These are phyloP conservation scores for Claviceps sp. DNA, from an alignment of 2,329 filamentous ascomycete species.

Conservation along the genomic window DNA sequence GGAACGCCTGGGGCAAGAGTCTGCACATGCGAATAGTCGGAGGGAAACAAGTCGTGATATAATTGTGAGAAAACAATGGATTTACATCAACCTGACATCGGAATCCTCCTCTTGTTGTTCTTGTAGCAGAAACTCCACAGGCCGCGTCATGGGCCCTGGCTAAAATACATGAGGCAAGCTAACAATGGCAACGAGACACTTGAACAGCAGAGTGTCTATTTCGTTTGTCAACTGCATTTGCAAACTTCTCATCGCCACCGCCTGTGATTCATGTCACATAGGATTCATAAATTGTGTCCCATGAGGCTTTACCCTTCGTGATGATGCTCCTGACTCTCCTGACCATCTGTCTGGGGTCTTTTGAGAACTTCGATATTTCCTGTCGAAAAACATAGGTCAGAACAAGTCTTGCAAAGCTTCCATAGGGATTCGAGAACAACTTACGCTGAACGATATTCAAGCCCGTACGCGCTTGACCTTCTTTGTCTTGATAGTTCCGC, in stretches of 20 bases:
- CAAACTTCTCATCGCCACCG: neutral
- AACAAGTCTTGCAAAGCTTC: neutral
- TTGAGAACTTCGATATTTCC: slow-evolving; percentile 33
- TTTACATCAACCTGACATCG: neutral
- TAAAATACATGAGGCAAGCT: slow-evolving; percentile 8
- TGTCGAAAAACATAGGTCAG: slow-evolving; percentile 9
- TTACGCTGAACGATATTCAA: slow-evolving; percentile 72
- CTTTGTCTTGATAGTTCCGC: slow-evolving; percentile 50
- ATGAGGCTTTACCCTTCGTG: too few species aligned
- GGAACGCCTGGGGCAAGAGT: neutral
- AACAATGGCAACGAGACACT: slow-evolving; percentile 9
- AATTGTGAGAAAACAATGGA: neutral
- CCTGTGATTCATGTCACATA: neutral
- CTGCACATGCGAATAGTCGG: neutral
- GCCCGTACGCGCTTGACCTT: slow-evolving; percentile 51
- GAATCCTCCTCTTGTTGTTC: neutral
- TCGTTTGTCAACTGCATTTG: too few species aligned
- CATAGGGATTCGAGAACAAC: slow-evolving; percentile 19
- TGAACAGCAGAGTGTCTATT: neutral
- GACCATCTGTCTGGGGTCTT: slow-evolving; percentile 21
- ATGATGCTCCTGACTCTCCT: neutral
- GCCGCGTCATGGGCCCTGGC: slow-evolving; percentile 4
- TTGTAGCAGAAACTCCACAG: slow-evolving; percentile 4
- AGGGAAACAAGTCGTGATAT: neutral
- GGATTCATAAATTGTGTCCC: too few species aligned